Evolutionary conservation across 768 basidiomycete genomes (phyloP), one percentile per base, ranked within the genome.

Genomic region (Suillus brevipes): DNA sequence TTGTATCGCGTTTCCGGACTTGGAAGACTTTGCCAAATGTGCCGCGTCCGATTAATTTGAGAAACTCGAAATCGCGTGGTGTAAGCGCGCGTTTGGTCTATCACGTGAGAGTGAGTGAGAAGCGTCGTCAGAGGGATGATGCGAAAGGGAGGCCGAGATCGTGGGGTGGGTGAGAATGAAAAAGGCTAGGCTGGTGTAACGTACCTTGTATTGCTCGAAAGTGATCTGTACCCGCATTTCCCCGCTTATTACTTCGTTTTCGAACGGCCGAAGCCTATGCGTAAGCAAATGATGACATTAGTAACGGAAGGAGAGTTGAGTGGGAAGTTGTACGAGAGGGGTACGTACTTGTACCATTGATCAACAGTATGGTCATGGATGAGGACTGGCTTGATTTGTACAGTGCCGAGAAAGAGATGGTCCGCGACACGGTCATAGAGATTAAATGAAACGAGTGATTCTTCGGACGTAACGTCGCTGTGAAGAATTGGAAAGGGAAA

Each of bases 21-120:
- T 99, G 97, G 84, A 98, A 99, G 23, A 99, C 97, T 62, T 95
- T 92, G 57, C 96, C 97, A 75, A 99, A 99, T 0, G 97, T 99
- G 2, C 97, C 97, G 58, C 95, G 89, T 64, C 97, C 97, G 78
- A 99, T 99, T 64, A 99, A 91, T 77, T 97, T 97, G 73, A 99
- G 88, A 80, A 99, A 97, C 74, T 99, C 97, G 72, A 99, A 99
- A 75, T 98, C 97, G 73, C 92, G 89, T 37, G 96, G 95, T n/a
- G 88, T 91, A 59, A 98, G 85, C 6, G 92, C 87, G 53, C 89
- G 88, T 80, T 92, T 94, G 56, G 87, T 91, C 93, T 94, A 75
- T 60, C 69, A 69, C 63, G 67, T 68, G 69, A 64, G 67, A 63
- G 65, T 61, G 36, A 59, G 58, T 70, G 59, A 73, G 70, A 60